Evolutionary conservation across 2,329 filamentous ascomycete genomes (phyloP), one percentile per base, ranked within the genome.

Genomic region (Geosmithia flava): DNA sequence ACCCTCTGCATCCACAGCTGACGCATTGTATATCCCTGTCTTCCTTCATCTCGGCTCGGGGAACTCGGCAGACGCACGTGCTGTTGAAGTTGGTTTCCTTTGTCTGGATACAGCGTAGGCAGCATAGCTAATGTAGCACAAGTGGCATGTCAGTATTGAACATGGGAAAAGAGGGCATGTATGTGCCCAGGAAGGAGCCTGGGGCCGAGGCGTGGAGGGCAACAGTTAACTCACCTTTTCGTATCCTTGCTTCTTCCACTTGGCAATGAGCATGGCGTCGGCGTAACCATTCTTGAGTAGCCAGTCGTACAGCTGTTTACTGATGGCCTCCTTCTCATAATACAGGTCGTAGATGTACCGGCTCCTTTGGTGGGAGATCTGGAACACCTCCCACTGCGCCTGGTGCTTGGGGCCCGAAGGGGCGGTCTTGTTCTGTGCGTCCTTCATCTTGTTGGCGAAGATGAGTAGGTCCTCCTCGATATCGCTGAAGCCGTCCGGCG

Each of bases 191-290:
- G 40, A 16, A 20, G 16, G 40, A n/a, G n/a, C n/a, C n/a, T n/a
- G n/a, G n/a, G n/a, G n/a, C n/a, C n/a, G n/a, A n/a, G n/a, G n/a
- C n/a, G n/a, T n/a, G 40, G 40, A n/a, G 15, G n/a, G 40, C n/a
- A 33, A 16, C 3, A 4, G 15, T 30, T 27, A 6, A 64, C 74
- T 47, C 64, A 87, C 87, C 81, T 97, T 96, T 68, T 98, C 93
- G 60, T 98, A 98, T 16, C 93, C 93, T 60, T 94, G 86, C 72
- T 98, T 98, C 80, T 98, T 98, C 93, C 93, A 98, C 71, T 98
- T 98, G 15, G 93, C 93, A 61, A 98, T 97, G 61, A 98, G 71
- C 71, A 90, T 93, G 44, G 87, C 81, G 67, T 98, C 93, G 5
- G 90, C 93, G 63, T 98, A 97, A 46, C 83, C 83, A 62, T 98